Base-by-base conservation (phyloP, 2,329 filamentous ascomycete species). In the Xylaria arbuscula region DNA sequence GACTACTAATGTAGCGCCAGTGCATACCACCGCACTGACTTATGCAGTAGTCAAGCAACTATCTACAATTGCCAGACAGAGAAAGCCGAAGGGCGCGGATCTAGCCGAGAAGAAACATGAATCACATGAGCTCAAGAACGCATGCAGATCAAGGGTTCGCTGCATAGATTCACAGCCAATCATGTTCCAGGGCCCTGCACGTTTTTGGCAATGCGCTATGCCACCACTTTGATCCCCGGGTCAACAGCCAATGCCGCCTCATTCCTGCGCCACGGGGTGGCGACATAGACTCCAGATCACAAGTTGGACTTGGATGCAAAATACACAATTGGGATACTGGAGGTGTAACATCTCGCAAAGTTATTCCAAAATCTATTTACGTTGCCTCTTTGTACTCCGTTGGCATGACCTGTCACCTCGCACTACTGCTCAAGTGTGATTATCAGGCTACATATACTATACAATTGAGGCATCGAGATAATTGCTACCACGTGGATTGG, bases 191-290 rank as follows among this genome's bases (percentile, higher is more conserved):
- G n/a, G 8, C 38, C 58, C 15, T 24, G 68, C 68, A 70, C 68
- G 68, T 70, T 70, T 70, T 32, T 17, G 65, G 68, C 32, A 70
- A 70, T 60, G 55, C 50, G 66, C 59, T 54, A 53, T 45, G 54
- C 53, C 45, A 32, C 45, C n/a, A 17, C 13, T 34, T 17, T 11
- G 9, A 9, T 62, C 53, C 34, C 45, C 40, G 57, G 38, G 57
- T 34, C 53, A 67, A 57, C 60, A 64, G 54, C 64, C 64, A 71
- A 66, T 71, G 42, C 42, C n/a, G 17, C 50, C 40, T 54, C 62
- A 69, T 69, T 69, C 61, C 55, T 55, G 24, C 24, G 17, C 59
- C 67, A 66, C 67, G 67, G 62, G 59, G 59, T 51, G 48, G 59
- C 40, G 22, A 47, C 7, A 48, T 54, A 45, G 62, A 69, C 57